Conservation (phyloP, 768 basidiomycete species). For the Boletus barrowsii region DNA sequence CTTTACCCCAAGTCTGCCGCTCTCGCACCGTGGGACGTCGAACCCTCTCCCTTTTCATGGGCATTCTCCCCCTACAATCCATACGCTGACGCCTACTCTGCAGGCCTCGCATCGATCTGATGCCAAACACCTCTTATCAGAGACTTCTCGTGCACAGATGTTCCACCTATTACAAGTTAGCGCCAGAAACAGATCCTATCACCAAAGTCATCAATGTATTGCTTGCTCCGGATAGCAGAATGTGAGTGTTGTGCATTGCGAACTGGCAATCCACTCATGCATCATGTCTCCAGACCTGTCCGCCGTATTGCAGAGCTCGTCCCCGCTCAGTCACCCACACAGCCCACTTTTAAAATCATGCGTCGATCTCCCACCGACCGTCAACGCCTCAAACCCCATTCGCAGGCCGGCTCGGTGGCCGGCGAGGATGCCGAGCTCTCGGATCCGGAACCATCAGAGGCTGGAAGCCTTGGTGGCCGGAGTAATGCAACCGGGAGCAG, state of each 20-base stretch:
- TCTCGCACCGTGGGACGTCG: conserved; percentile 8
- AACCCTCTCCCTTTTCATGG: neutral
- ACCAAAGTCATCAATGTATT: conserved; percentile 63
- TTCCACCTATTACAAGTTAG: conserved; percentile 74
- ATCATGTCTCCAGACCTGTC: conserved; percentile 48
- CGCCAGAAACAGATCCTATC: conserved; percentile 61
- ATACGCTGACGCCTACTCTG: conserved; percentile 25
- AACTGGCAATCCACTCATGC: conserved; percentile 10
- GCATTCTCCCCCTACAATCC: neutral
- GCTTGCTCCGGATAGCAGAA: conserved; percentile 61
- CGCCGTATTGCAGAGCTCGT: conserved; percentile 75
- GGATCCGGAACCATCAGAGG: conserved; percentile 75
- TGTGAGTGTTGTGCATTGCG: conserved; percentile 49
- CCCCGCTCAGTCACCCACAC: conserved; percentile 63
- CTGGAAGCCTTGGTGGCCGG: conserved; percentile 71
- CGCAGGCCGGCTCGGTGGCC: conserved; percentile 68
- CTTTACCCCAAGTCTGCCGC: neutral
- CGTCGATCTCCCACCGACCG: conserved; percentile 58
- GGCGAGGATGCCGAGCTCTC: conserved; percentile 78
- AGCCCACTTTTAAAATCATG: conserved; percentile 90
- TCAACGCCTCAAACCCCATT: conserved; percentile 53
- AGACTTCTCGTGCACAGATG: conserved; percentile 84
- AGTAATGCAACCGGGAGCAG: conserved; percentile 59
- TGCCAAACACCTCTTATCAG: conserved; percentile 76
- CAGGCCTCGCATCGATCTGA: conserved; percentile 64